A percentile compares a stretch with the other conserved stretches of the same genome.
Evolutionary conservation across 2,329 filamentous ascomycete species (phyloP).

Genomic region (Arthroderma uncinatum): DNA sequence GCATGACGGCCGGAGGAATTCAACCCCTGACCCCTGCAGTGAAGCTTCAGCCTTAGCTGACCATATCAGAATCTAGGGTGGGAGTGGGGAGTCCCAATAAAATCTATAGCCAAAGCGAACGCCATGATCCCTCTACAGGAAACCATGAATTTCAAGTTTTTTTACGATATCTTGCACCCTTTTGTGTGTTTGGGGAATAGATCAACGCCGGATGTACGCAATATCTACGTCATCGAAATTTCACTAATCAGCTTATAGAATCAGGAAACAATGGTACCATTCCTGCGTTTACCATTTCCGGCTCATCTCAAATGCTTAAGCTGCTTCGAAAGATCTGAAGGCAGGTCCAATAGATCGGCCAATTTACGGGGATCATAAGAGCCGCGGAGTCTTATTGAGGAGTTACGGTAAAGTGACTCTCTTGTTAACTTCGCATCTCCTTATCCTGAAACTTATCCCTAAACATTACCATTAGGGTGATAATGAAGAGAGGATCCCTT

Average conservation of each 20-base stretch:
- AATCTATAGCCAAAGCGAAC: not conserved
- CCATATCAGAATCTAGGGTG: not conserved
- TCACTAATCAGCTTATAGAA: not conserved
- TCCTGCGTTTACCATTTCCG: not conserved
- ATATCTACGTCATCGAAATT: not conserved
- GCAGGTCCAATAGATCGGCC: no score
- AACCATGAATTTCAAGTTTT: not conserved
- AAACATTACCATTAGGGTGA: no score
- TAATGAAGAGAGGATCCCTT: no score
- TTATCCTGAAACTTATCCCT: no score
- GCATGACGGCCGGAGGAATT: not conserved
- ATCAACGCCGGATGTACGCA: not conserved
- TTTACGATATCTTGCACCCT: not conserved
- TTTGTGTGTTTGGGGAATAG: not conserved
- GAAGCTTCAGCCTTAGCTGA: constrained; percentile 3
- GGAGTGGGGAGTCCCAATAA: not conserved
- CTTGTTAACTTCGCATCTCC: no score
- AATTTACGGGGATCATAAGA: no score
- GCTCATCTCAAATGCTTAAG: not conserved
- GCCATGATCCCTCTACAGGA: not conserved
- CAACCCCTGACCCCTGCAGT: not conserved
- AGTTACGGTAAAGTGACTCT: no score
- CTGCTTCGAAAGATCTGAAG: not conserved
- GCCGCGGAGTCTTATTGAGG: no score
- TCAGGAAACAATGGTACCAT: not conserved